A percentile compares a stretch with the other conserved stretches of the same genome.
Evolutionary conservation across 2,329 filamentous ascomycete species (phyloP).

Genomic region (Mycosphaerella arachidis): DNA sequence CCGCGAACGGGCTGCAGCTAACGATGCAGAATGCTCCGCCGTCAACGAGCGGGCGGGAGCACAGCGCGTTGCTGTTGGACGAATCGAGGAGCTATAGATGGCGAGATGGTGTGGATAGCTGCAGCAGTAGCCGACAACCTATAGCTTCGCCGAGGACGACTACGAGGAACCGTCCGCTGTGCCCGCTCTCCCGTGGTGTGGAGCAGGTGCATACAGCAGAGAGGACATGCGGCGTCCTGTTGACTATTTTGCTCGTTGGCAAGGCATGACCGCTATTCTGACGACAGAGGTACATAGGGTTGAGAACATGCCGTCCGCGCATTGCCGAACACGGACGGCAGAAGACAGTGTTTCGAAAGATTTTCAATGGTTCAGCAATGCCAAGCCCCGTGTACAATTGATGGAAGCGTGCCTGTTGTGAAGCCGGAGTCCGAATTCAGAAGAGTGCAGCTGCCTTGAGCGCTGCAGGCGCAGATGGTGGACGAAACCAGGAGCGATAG

Average conservation of each 20-base stretch:
- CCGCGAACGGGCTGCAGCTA: conserved; percentile 2
- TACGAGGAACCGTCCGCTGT: neutral
- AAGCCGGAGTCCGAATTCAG: too few species aligned
- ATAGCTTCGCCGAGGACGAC: neutral
- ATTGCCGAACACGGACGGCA: neutral
- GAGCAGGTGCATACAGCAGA: neutral
- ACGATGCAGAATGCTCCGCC: neutral
- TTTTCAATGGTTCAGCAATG: too few species aligned
- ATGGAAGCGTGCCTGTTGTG: too few species aligned
- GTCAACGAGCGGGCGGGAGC: neutral
- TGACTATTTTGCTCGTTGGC: neutral
- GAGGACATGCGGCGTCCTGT: neutral
- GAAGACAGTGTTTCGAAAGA: too few species aligned
- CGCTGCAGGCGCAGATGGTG: too few species aligned
- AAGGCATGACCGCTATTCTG: conserved; percentile 5
- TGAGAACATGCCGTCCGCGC: neutral
- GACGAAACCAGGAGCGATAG: too few species aligned
- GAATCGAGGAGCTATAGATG: conserved; percentile 1
- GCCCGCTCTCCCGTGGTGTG: neutral
- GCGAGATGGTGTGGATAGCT: conserved; percentile 1
- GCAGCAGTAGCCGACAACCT: neutral
- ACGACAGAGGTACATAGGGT: neutral
- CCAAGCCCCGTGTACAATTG: too few species aligned
- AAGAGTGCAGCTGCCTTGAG: too few species aligned
- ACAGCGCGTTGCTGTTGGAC: conserved; percentile 3